These are phyloP conservation scores for Elymus sibiricus DNA, from an alignment of 176 grass and related monocot genomes.

Conservation along the genomic window DNA sequence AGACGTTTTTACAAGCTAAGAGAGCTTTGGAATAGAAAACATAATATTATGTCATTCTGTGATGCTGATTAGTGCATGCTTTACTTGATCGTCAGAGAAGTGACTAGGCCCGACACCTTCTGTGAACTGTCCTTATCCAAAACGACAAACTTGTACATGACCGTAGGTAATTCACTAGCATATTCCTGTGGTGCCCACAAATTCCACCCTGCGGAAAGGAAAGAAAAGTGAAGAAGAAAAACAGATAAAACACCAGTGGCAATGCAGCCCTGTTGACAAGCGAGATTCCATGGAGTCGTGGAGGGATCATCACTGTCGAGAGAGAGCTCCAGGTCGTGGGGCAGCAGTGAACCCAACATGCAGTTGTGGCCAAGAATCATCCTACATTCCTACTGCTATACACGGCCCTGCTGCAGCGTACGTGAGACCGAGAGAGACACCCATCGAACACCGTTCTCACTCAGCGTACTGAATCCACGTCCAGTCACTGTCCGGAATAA, in stretches of 20 bases:
- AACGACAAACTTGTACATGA: too few species aligned
- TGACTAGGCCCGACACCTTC: not conserved
- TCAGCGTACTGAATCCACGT: constrained; percentile 24
- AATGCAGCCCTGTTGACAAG: not conserved
- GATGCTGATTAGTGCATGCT: too few species aligned
- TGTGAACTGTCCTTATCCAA: too few species aligned
- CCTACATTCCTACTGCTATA: not conserved
- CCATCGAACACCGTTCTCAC: not conserved
- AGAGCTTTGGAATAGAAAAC: not conserved
- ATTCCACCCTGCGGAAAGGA: not conserved
- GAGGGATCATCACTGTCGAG: not conserved
- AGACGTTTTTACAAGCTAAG: too few species aligned
- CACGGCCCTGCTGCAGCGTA: not conserved
- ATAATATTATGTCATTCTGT: not conserved
- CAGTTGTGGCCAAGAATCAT: constrained; percentile 23
- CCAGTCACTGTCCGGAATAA: constrained; percentile 12
- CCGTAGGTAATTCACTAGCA: too few species aligned
- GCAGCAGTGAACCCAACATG: constrained; percentile 24
- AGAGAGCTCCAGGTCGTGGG: not conserved
- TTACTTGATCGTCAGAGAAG: not conserved
- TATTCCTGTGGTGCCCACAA: too few species aligned
- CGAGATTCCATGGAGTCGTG: not conserved
- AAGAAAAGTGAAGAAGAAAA: not conserved
- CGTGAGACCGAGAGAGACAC: not conserved
- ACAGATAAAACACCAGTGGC: not conserved